These are phyloP conservation scores for Solanum chmielewskii DNA, from an alignment of 257 asterid species.

Conservation along the genomic window DNA sequence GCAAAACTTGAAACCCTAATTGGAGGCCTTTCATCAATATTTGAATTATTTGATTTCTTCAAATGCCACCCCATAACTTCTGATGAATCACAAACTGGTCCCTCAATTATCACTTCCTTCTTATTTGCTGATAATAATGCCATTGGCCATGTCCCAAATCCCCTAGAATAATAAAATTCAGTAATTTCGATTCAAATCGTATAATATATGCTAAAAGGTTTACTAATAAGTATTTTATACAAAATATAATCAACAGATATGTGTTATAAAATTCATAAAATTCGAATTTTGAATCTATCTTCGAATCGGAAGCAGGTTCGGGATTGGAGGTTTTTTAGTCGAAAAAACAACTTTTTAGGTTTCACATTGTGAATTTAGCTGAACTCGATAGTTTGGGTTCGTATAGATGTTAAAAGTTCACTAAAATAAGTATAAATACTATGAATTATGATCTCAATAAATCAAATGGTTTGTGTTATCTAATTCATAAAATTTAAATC, in stretches of 20 bases:
- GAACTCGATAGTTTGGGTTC: not conserved
- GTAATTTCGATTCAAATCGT: not conserved
- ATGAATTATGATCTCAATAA: not conserved
- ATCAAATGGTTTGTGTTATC: not conserved
- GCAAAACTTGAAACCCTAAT: constrained; percentile 79
- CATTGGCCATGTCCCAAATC: constrained; percentile 81
- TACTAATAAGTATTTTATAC: not conserved
- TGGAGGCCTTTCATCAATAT: constrained; percentile 21
- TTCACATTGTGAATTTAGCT: not conserved
- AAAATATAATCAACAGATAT: not conserved
- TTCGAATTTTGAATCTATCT: not conserved
- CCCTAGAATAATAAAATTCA: constrained; percentile 32
- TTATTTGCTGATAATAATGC: constrained; percentile 53
- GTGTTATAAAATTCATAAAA: not conserved
- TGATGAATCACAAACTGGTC: constrained; percentile 68
- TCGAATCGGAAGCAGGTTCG: rapidly evolving
- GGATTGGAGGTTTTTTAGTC: not conserved
- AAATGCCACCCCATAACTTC: constrained; percentile 89
- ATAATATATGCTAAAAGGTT: not conserved
- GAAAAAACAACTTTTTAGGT: not conserved
- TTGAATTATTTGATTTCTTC: constrained; percentile 42
- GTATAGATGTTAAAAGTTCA: not conserved
- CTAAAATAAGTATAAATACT: not conserved
- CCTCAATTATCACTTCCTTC: constrained; percentile 49
- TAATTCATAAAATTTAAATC: not conserved